A percentile compares a stretch with the other conserved stretches of the same genome.
Evolutionary conservation across 495 filamentous ascomycete species (phyloP).

Genomic region (Hypoxylon subgilvum): DNA sequence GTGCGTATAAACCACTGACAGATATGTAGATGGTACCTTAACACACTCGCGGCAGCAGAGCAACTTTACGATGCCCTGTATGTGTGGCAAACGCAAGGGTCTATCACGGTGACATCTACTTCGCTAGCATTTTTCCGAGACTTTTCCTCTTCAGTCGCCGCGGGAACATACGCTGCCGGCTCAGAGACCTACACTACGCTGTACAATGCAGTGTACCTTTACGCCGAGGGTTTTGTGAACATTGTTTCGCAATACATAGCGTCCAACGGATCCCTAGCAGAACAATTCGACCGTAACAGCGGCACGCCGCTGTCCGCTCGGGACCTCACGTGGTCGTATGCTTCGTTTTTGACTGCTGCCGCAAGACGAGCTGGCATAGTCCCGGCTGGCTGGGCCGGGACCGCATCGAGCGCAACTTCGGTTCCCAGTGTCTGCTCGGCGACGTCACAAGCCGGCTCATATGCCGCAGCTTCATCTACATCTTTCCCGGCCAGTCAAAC

Average conservation of each 20-base stretch:
- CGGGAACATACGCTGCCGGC: constrained; percentile 57
- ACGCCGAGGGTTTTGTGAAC: constrained; percentile 68
- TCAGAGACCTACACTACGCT: constrained; percentile 58
- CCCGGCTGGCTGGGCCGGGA: constrained; percentile 60
- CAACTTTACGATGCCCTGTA: constrained; percentile 69
- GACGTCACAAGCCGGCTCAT: constrained; percentile 62
- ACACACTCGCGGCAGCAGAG: constrained; percentile 69
- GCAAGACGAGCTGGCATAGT: constrained; percentile 55
- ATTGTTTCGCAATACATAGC: constrained; percentile 57
- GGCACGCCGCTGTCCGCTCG: constrained; percentile 62
- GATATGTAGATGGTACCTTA: constrained; percentile 60
- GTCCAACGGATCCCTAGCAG: constrained; percentile 61
- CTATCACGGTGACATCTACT: constrained; percentile 57
- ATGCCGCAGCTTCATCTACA: constrained; percentile 60
- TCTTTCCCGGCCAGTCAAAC: constrained; percentile 64
- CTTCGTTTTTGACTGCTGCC: constrained; percentile 65
- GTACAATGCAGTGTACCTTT: constrained; percentile 60
- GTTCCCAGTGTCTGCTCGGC: constrained; percentile 61
- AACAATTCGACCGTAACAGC: constrained; percentile 63
- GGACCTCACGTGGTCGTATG: constrained; percentile 73
- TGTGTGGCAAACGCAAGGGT: constrained; percentile 62
- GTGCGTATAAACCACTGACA: constrained; percentile 7
- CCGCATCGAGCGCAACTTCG: constrained; percentile 46
- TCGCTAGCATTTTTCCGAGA: constrained; percentile 66
- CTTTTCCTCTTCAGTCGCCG: constrained; percentile 53